Percentiles rank a stretch among this genome's conserved stretches.
Conservation (phyloP, 2,329 filamentous ascomycete species). For the Penicillium psychrosexuale region DNA sequence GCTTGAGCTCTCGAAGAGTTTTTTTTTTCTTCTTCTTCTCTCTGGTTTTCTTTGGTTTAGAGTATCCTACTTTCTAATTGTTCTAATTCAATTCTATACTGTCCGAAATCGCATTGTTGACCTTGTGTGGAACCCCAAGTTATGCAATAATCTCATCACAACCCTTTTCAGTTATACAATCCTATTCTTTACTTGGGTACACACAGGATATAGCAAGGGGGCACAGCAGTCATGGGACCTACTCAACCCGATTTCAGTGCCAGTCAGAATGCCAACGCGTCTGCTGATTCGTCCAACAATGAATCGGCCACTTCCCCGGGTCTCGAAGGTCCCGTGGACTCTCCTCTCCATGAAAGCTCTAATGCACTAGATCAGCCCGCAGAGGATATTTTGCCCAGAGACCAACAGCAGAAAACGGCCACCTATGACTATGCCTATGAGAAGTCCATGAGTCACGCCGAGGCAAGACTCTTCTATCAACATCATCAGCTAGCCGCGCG, state of each 20-base stretch:
- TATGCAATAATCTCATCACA: neutral
- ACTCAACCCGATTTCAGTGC: conserved; percentile 16
- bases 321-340: conserved; percentile 9
- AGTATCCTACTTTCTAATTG: neutral
- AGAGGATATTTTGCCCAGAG: conserved; percentile 37
- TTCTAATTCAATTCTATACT: neutral
- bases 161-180: neutral
- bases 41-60: neutral
- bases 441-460: conserved; percentile 88
- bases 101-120: neutral
- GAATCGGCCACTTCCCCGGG: conserved; percentile 5
- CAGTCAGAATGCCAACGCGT: conserved; percentile 21
- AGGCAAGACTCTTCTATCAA: conserved; percentile 95
- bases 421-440: conserved; percentile 93
- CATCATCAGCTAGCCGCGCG: conserved; percentile 67
- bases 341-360: conserved; percentile 10
- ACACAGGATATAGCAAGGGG: conserved; percentile 2
- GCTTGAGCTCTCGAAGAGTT: neutral
- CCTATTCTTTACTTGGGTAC: neutral
- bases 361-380: conserved; percentile 8
- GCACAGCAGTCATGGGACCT: conserved; percentile 20
- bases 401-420: conserved; percentile 65
- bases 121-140: neutral
- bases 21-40: neutral
- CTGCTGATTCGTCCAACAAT: conserved; percentile 8